These are phyloP conservation scores for Suillus weaverae DNA, from an alignment of 768 basidiomycete genomes.

Conservation along the genomic window DNA sequence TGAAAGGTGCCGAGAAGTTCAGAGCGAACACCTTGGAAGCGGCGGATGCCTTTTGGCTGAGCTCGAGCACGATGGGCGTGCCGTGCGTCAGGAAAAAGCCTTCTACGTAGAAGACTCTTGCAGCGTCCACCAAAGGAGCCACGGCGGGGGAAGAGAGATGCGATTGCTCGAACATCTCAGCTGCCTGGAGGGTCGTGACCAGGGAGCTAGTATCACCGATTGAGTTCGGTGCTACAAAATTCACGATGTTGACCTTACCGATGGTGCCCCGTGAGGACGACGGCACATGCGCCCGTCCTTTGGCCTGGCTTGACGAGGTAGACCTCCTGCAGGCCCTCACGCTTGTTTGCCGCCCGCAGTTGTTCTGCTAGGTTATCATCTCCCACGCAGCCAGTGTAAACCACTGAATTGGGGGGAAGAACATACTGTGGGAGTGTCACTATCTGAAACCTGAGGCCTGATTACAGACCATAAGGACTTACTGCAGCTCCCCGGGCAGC, in stretches of 20 bases:
- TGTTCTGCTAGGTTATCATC: conserved; percentile 90
- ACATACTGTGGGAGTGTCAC: conserved; percentile 64
- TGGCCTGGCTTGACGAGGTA: conserved; percentile 87
- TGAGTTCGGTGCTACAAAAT: neutral
- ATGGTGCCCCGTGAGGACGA: conserved; percentile 90
- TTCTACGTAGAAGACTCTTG: conserved; percentile 90
- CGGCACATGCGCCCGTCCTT: conserved; percentile 96
- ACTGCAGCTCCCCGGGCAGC: conserved; percentile 96
- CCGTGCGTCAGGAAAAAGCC: conserved; percentile 99
- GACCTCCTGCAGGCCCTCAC: conserved; percentile 84
- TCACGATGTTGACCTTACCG: conserved; percentile 50
- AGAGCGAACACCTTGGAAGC: conserved; percentile 85
- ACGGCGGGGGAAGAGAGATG: conserved; percentile 79
- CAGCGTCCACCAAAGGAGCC: conserved; percentile 72
- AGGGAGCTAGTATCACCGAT: conserved; percentile 60
- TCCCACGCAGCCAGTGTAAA: conserved; percentile 93
- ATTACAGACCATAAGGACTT: conserved; percentile 31
- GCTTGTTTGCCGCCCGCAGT: conserved; percentile 85
- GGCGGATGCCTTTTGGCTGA: conserved; percentile 76
- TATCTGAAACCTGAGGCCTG: conserved; percentile 1
- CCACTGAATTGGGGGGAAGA: conserved; percentile 83
- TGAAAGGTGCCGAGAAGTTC: conserved; percentile 98
- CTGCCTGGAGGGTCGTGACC: conserved; percentile 86
- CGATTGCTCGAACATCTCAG: conserved; percentile 83
- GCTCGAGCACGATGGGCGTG: conserved; percentile 60